Base-by-base conservation (phyloP, 257 asterid species). In the Agastache rugosa region DNA sequence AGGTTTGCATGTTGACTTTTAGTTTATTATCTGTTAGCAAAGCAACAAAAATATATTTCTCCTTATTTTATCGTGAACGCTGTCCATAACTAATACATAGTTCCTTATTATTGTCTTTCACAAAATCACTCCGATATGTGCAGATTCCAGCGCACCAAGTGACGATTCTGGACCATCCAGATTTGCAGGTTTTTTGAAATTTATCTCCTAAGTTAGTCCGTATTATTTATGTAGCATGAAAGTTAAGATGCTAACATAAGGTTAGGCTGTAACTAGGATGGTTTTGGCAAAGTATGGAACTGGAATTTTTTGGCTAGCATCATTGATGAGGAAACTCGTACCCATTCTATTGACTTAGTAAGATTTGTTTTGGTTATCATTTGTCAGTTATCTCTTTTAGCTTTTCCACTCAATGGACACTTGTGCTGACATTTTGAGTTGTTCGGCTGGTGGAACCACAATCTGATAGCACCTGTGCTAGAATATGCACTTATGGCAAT, bases 61-160 rank as follows among this genome's bases (percentile, higher is more conserved):
- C 55, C 23, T 67, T 22, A 6, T 29, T 12, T 23, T 53, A 37
- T 29, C n/a, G 45, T 15, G 47, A 48, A 68, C 53, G n/a, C 8
- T 53, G 37, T 34, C 15, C 54, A 8, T 53, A 37, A 25, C 63
- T 59, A 58, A 19, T 45, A 50, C 7, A 15, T 19, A 22, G 53
- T 42, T 81, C 35, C 45, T 39, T 62, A n/a, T 53, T 20, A 10
- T 81, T 59, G 59, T 45, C 35, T 73, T 66, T 60, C 31, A n/a
- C 17, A 1, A 48, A 66, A 53, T 71, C 17, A 34, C 73, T 45
- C 76, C 35, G n/a, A 11, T 63, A 70, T 35, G 73, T 78, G 79
- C 89, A 94, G 99, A 85, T 95, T 82, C 92, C 93, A 7, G 39
- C 79, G 19, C 78, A 83, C 65, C 96, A 85, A 72, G 99, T 92